Evolutionary conservation across 2,329 filamentous ascomycete species (phyloP), one percentile per base, ranked within the genome.

Genomic region (Orbilia oligospora): DNA sequence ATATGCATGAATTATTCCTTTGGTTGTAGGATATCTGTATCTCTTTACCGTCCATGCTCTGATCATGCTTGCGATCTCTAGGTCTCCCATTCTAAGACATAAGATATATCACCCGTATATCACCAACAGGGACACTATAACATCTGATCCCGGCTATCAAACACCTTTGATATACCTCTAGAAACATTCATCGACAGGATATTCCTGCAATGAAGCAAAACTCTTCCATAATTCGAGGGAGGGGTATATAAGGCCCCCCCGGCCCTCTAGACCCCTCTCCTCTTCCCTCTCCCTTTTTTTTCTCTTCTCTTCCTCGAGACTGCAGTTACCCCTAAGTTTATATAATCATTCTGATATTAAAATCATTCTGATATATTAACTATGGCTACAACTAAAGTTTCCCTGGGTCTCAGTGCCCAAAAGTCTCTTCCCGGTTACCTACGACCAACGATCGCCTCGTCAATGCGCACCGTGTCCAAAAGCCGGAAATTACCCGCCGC

Each of bases 331-430:
- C 44, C 58, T 10, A 27, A 64, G 24, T 55, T 18, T 1, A 20
- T 18, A 8, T 46, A 44, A 41, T 44, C 36, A 41, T 44, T 48
- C 18, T 48, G 18, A 8, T 10, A 22, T 48, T 20, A 20, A 22
- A 48, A 14, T 20, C 44, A 46, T 27, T 51, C 22, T 51, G 48
- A 51, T 51, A 46, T 46, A 8, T n/a, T 51, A 5, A 64, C 44
- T 46, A 64, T 44, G 53, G 53, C 53, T 58, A 58, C 30, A 58
- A 38, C 33, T 41, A 18, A 41, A n/a, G 27, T 58, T n/a, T 58
- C 53, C 30, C 53, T 14, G 33, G 53, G 30, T 41, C 30, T 58
- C 33, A 55, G 58, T 48, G 58, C 58, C 27, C 58, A 64, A 44
- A 27, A 27, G 10, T 20, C 38, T 64, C 58, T 44, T 22, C 56